phyloP scores from a whole-genome alignment of 108 stramenopile species.

The Nitzschia sp. region DNA sequence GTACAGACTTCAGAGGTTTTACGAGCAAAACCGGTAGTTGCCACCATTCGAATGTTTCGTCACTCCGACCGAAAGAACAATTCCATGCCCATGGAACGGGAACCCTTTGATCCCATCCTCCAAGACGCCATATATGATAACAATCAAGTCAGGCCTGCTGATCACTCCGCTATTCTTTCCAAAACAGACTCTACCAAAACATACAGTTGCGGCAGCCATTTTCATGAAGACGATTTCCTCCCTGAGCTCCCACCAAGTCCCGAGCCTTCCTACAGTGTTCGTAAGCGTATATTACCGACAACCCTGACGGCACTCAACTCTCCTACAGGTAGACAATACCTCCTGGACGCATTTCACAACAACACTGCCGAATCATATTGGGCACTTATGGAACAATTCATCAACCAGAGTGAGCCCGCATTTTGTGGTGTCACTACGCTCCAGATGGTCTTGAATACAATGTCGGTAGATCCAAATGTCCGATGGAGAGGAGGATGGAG shows the following conservation, averaged over 20 bases:
- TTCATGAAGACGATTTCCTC: constrained; percentile 30
- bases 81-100: no score
- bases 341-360: constrained; percentile 43
- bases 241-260: constrained; percentile 59
- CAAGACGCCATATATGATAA: no score
- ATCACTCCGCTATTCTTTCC: no score
- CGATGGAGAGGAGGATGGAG: constrained; percentile 95
- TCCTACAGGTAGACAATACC: constrained; percentile 41
- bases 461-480: constrained; percentile 87
- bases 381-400: constrained; percentile 83
- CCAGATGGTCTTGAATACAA: constrained; percentile 88
- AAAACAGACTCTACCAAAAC: no score
- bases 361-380: constrained; percentile 69
- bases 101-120: no score
- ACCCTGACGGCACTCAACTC: constrained; percentile 55
- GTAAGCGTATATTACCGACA: constrained; percentile 63
- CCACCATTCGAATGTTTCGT: no score
- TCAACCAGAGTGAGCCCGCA: constrained; percentile 91
- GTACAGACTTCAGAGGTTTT: no score
- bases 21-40: no score
- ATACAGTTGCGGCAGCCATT: constrained; percentile 28
- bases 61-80: no score
- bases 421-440: constrained; percentile 92
- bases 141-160: no score
- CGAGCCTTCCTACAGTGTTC: constrained; percentile 72